Evolutionary conservation across 768 basidiomycete genomes (phyloP).

Genomic region (Auriscalpium vulgare): DNA sequence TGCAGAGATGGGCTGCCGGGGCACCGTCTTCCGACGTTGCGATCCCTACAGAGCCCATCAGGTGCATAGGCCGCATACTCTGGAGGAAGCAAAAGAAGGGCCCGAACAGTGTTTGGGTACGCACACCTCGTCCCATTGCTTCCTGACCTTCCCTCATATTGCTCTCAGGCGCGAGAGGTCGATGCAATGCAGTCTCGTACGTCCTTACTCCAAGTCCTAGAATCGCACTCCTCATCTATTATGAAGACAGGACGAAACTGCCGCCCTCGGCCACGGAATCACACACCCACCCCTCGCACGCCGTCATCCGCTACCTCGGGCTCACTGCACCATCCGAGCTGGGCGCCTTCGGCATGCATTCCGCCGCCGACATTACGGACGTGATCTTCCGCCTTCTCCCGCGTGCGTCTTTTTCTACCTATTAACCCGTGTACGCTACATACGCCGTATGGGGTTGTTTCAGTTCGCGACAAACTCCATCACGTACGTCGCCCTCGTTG

Average conservation of each 20-base stretch:
- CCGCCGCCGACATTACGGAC: slow-evolving; percentile 56
- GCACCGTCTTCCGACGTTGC: slow-evolving; percentile 39
- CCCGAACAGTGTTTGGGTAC: slow-evolving; percentile 47
- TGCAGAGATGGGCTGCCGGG: slow-evolving; percentile 47
- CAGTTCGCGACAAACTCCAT: slow-evolving; percentile 93
- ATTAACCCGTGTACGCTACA: not conserved
- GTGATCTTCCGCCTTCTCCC: slow-evolving; percentile 65
- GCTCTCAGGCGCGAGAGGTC: slow-evolving; percentile 50
- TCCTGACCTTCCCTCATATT: not conserved
- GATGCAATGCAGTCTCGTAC: slow-evolving; percentile 70
- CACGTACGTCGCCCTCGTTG: slow-evolving; percentile 68
- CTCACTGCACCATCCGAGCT: slow-evolving; percentile 53
- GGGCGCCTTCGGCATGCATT: slow-evolving; percentile 45
- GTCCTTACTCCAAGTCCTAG: slow-evolving; percentile 19
- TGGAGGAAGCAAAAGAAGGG: slow-evolving; percentile 57
- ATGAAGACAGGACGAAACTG: slow-evolving; percentile 48
- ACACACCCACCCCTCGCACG: slow-evolving; percentile 65
- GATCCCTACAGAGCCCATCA: slow-evolving; percentile 69
- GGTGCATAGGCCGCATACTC: slow-evolving; percentile 70
- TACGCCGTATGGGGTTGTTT: not conserved
- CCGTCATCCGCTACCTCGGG: slow-evolving; percentile 63
- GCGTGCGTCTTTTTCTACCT: slow-evolving; percentile 34
- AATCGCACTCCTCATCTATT: not conserved
- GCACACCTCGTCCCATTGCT: slow-evolving; percentile 14
- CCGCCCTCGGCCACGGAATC: slow-evolving; percentile 41